Percentiles rank a stretch among this genome's conserved stretches.
Evolutionary conservation across 2,329 filamentous ascomycete genomes (phyloP).

Genomic region (Monilinia laxa): DNA sequence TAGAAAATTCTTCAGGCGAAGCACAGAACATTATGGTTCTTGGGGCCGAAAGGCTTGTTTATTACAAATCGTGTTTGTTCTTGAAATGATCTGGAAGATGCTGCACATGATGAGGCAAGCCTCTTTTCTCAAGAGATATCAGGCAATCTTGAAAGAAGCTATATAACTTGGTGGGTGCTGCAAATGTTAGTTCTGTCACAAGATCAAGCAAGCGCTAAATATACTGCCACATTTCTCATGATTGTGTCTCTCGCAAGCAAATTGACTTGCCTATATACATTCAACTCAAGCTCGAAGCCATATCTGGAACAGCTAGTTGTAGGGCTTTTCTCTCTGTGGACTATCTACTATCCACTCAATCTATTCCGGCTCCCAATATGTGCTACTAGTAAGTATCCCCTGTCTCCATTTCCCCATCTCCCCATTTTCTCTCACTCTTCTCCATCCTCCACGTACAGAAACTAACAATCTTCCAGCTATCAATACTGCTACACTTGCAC

Average conservation of each 20-base stretch:
- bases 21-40: not conserved
- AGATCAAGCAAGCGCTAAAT: not conserved
- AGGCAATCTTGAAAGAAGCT: not conserved
- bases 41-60: not conserved
- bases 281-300: not conserved
- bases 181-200: not conserved
- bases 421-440: not conserved
- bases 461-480: slow-evolving; percentile 34
- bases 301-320: not conserved
- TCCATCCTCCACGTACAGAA: not conserved
- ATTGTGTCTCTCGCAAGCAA: not conserved
- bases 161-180: not conserved
- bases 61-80: not conserved
- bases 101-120: not conserved
- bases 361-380: not conserved
- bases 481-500: slow-evolving; percentile 37
- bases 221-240: not conserved
- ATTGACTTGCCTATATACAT: not conserved
- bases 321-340: no score
- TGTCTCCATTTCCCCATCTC: no score
- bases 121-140: not conserved
- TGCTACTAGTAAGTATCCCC: slow-evolving; percentile 9
- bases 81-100: not conserved
- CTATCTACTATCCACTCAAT: not conserved
- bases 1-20: not conserved